Conservation (phyloP, 164 flowering plant species). For the Piper longum region DNA sequence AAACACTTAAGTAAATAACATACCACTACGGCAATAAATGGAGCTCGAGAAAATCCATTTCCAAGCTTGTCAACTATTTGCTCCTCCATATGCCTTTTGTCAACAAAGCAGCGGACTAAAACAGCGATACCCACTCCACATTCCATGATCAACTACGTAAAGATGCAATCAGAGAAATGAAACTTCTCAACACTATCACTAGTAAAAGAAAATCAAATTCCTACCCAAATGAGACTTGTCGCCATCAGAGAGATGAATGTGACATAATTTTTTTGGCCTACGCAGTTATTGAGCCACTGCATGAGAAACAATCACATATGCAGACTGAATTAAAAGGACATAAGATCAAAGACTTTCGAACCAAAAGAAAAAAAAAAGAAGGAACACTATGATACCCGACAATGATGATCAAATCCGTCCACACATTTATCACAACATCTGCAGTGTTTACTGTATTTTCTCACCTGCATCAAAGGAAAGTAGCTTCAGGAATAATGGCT, state of each 20-base stretch:
- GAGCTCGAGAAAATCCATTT: conserved; percentile 84
- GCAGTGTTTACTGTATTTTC: conserved; percentile 91
- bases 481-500: background rate
- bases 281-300: conserved; percentile 99
- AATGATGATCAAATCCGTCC: conserved; percentile 97
- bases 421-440: conserved; percentile 99
- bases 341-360: background rate
- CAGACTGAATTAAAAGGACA: background rate
- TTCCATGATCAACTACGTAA: conserved; percentile 61
- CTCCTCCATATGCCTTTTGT: conserved; percentile 55
- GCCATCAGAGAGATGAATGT: conserved; percentile 90
- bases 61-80: conserved; percentile 82
- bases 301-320: background rate
- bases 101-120: conserved; percentile 73
- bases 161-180: background rate
- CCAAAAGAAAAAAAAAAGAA: background rate
- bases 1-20: conserved; percentile 4
- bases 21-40: conserved; percentile 95
- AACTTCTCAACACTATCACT: background rate
- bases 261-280: conserved; percentile 75
- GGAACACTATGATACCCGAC: conserved; percentile 46
- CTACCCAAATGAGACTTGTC: conserved; percentile 82
- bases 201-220: conserved; percentile 6
- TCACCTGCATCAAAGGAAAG: conserved; percentile 45
- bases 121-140: conserved; percentile 89